Percentiles rank a stretch among this genome's conserved stretches.
Evolutionary conservation across 306 rosid species (phyloP).

Genomic region (Cucumis cinereus): DNA sequence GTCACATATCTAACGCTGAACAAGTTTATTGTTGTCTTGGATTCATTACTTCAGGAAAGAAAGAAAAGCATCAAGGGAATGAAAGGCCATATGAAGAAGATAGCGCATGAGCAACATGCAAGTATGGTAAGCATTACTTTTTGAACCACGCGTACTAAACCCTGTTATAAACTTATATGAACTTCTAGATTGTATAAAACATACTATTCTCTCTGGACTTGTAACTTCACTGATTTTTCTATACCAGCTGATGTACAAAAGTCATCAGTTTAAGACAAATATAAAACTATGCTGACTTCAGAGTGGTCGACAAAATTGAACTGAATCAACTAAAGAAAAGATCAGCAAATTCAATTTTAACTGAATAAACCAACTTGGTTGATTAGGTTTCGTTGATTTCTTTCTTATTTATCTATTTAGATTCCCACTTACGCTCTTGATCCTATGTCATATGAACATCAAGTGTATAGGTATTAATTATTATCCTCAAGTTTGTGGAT

Average conservation of each 20-base stretch:
- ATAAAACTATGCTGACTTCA: neutral
- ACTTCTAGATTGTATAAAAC: neutral
- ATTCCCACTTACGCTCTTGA: neutral
- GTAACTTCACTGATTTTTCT: neutral
- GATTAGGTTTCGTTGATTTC: neutral
- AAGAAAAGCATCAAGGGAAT: constrained; percentile 93
- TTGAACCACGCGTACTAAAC: neutral
- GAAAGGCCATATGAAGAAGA: constrained; percentile 48
- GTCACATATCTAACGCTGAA: neutral
- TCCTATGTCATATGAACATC: neutral
- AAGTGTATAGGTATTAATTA: neutral
- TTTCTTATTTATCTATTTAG: neutral
- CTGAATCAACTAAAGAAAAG: neutral
- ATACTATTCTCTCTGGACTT: neutral
- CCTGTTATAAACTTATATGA: neutral
- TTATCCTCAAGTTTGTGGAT: neutral
- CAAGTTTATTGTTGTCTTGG: constrained; percentile 2
- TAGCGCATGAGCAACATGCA: constrained; percentile 71
- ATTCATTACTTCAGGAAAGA: constrained; percentile 55
- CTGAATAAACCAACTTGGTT: neutral
- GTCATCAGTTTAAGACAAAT: neutral
- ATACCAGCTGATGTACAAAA: neutral
- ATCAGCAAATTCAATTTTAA: neutral
- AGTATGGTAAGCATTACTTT: constrained; percentile 49
- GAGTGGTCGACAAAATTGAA: neutral